Percentiles rank a stretch among this genome's conserved stretches.
These are phyloP conservation scores for Trametes cinnabarina DNA, from an alignment of 768 basidiomycete species.

Conservation along the genomic window DNA sequence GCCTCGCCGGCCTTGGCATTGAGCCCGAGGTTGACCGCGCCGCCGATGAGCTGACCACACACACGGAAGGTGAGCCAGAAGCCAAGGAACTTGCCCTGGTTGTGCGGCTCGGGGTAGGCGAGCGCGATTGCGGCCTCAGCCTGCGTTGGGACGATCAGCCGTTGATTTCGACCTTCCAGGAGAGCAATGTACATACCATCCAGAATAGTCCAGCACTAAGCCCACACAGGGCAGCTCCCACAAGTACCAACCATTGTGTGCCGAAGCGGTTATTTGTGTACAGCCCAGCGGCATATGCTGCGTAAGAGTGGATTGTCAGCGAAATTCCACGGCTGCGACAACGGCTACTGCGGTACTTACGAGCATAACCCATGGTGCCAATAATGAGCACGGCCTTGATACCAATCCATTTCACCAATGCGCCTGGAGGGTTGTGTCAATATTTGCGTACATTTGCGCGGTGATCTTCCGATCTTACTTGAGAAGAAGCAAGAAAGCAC, in stretches of 20 bases:
- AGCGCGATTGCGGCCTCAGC: slow-evolving; percentile 13
- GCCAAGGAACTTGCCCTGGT: slow-evolving; percentile 12
- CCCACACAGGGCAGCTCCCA: slow-evolving; percentile 7
- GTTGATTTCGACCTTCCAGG: not conserved
- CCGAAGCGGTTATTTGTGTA: slow-evolving; percentile 13
- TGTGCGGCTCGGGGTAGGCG: slow-evolving; percentile 10
- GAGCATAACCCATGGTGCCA: slow-evolving; percentile 11
- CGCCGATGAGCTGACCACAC: slow-evolving; percentile 10
- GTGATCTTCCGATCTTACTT: not conserved
- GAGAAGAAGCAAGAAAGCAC: slow-evolving; percentile 10
- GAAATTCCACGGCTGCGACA: no score
- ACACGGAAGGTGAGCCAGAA: slow-evolving; percentile 13
- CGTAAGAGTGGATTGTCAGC: no score
- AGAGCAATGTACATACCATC: not conserved
- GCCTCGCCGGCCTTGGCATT: slow-evolving; percentile 6
- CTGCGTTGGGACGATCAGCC: not conserved
- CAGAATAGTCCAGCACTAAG: slow-evolving; percentile 12
- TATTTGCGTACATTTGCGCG: not conserved
- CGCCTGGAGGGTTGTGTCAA: not conserved
- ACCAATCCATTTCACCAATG: slow-evolving; percentile 8
- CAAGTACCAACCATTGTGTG: slow-evolving; percentile 6
- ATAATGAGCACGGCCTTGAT: slow-evolving; percentile 13
- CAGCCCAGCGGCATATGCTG: slow-evolving; percentile 8
- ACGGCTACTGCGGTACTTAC: no score
- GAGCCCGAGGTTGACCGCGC: slow-evolving; percentile 8